Conservation (phyloP, 202 grass and related monocot genomes). For the Sporobolus alterniflorus region DNA sequence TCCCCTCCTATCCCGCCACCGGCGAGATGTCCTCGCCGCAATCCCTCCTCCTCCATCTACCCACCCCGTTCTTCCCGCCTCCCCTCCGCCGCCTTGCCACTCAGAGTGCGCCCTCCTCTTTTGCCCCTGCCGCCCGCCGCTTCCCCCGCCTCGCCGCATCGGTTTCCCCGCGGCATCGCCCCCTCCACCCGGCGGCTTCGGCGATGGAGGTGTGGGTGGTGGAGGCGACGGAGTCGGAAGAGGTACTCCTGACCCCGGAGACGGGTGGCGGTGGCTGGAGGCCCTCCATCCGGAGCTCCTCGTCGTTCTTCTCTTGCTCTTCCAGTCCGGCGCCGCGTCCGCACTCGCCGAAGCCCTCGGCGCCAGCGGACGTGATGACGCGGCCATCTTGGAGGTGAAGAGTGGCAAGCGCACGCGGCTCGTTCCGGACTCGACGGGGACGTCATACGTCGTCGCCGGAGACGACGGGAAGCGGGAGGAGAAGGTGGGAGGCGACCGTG, state of each 20-base stretch:
- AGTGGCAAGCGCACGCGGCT: conserved; percentile 56
- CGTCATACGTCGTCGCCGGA: conserved; percentile 22
- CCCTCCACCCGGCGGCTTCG: conserved; percentile 25
- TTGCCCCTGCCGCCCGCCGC: background rate
- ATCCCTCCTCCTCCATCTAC: conserved; percentile 31
- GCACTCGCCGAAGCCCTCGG: conserved; percentile 45
- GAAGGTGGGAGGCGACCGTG: background rate
- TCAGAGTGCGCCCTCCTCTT: background rate
- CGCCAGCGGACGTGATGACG: background rate
- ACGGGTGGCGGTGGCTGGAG: conserved; percentile 44
- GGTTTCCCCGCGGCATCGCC: conserved; percentile 3
- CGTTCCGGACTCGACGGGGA: conserved; percentile 31
- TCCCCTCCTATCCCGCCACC: background rate
- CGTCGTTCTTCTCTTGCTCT: conserved; percentile 44
- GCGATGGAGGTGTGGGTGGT: background rate
- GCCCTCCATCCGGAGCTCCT: conserved; percentile 44
- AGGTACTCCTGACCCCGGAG: conserved; percentile 16
- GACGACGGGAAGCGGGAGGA: conserved; percentile 22
- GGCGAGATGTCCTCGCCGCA: conserved; percentile 40
- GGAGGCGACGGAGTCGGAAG: background rate
- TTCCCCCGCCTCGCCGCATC: conserved; percentile 26
- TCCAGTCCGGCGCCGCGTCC: conserved; percentile 40
- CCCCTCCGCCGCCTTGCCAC: background rate
- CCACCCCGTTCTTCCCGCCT: background rate
- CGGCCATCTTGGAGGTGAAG: conserved; percentile 68